Evolutionary conservation across 78 protist genomes (phyloP).

Genomic region (Guillardia theta): DNA sequence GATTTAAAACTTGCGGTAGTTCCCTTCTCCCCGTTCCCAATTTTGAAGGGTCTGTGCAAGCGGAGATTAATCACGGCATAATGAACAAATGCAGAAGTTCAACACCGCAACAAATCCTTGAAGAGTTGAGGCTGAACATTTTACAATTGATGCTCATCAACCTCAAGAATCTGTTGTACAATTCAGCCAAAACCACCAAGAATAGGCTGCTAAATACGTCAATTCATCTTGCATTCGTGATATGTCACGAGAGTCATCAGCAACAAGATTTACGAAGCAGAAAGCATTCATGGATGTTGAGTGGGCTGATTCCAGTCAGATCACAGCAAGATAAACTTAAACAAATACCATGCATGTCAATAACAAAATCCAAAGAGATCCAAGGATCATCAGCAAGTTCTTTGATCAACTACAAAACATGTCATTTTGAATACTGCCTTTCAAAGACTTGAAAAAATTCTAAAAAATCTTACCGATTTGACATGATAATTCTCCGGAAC

Average conservation of each 20-base stretch:
- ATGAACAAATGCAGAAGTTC: too few relatives aligned
- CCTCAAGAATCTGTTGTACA: background rate
- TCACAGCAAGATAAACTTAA: too few relatives aligned
- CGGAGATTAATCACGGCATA: too few relatives aligned
- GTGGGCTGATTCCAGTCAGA: too few relatives aligned
- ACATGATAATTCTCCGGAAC: too few relatives aligned
- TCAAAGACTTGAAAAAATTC: too few relatives aligned
- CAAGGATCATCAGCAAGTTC: background rate
- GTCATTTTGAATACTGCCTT: too few relatives aligned
- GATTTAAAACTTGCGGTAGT: background rate
- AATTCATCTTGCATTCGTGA: background rate
- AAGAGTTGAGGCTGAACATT: background rate
- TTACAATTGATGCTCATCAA: background rate
- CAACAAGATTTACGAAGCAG: background rate
- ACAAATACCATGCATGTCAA: slow-evolving; percentile 35
- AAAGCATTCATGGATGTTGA: background rate
- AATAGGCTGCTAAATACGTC: too few relatives aligned
- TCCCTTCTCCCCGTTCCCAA: slow-evolving; percentile 58
- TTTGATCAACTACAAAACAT: too few relatives aligned
- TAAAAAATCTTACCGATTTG: too few relatives aligned
- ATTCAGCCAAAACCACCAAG: too few relatives aligned
- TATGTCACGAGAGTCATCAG: background rate
- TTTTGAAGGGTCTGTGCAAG: too few relatives aligned
- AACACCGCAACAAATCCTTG: slow-evolving; percentile 34
- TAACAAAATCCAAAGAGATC: background rate